Conservation (phyloP, 2,329 filamentous ascomycete species). For the Sporothrix phasma region DNA sequence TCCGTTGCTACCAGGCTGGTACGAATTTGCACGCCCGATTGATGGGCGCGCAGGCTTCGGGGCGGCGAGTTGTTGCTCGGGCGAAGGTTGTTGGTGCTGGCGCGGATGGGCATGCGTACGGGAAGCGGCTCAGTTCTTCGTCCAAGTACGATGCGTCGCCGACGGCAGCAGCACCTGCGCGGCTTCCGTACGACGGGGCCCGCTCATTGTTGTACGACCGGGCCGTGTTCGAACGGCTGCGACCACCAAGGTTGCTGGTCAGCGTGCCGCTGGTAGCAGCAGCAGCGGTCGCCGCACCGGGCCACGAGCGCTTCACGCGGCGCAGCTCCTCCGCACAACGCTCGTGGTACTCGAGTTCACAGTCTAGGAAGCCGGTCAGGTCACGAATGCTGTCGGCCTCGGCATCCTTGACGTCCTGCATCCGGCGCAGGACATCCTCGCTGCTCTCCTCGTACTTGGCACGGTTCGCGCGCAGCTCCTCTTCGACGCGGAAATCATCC, state of each 20-base stretch:
- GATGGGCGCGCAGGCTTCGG: slow-evolving; percentile 30
- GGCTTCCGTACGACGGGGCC: slow-evolving; percentile 25
- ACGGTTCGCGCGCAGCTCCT: slow-evolving; percentile 82
- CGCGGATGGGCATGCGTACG: slow-evolving; percentile 37
- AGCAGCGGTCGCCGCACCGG: slow-evolving; percentile 19
- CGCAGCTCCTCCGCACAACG: slow-evolving; percentile 75
- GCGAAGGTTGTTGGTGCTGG: slow-evolving; percentile 23
- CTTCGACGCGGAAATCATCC: slow-evolving; percentile 87
- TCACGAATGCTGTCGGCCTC: slow-evolving; percentile 76
- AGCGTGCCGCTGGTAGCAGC: slow-evolving; percentile 11
- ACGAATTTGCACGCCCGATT: slow-evolving; percentile 32
- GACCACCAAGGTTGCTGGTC: slow-evolving; percentile 20
- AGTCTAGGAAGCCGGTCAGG: slow-evolving; percentile 72
- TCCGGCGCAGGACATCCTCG: slow-evolving; percentile 82
- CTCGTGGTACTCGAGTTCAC: slow-evolving; percentile 85
- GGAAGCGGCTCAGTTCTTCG: slow-evolving; percentile 27
- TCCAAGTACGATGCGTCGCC: slow-evolving; percentile 21
- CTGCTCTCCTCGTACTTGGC: slow-evolving; percentile 93
- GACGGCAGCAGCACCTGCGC: slow-evolving; percentile 27
- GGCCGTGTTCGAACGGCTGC: slow-evolving; percentile 40
- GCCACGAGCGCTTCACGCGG: slow-evolving; percentile 40
- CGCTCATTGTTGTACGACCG: slow-evolving; percentile 31
- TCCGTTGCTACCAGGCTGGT: slow-evolving; percentile 24
- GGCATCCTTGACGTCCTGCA: slow-evolving; percentile 93
- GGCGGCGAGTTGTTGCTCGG: slow-evolving; percentile 20